A percentile compares a stretch with the other conserved stretches of the same genome.
Conservation (phyloP, 1,284 basidiomycete species). For the Ganoderma resinaceum region DNA sequence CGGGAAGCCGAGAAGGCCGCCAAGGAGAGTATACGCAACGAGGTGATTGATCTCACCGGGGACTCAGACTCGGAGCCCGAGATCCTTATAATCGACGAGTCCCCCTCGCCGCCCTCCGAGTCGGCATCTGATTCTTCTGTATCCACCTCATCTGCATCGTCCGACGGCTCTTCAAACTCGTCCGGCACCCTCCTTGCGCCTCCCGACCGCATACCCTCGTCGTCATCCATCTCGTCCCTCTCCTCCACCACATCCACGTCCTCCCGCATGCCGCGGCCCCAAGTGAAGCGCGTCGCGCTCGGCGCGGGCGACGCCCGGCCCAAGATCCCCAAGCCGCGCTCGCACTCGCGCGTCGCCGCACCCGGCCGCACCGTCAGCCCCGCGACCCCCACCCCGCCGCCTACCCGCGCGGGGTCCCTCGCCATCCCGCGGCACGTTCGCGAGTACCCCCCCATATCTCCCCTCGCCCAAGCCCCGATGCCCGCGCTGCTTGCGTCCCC, state of each 20-base stretch:
- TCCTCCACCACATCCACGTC: slow-evolving; percentile 15
- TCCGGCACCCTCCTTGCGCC: background rate
- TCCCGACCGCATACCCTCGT: slow-evolving; percentile 11
- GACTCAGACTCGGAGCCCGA: slow-evolving; percentile 43
- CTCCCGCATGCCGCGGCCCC: slow-evolving; percentile 11
- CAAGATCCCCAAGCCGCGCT: slow-evolving; percentile 28
- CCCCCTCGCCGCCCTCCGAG: background rate
- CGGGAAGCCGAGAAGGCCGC: slow-evolving; percentile 77
- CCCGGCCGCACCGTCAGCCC: slow-evolving; percentile 5
- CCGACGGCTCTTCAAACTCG: slow-evolving; percentile 16
- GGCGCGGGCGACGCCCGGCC: slow-evolving; percentile 26
- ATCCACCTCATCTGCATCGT: background rate
- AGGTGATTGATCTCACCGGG: slow-evolving; percentile 70
- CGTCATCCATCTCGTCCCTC: slow-evolving; percentile 17
- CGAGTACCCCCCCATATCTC: background rate
- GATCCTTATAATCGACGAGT: slow-evolving; percentile 22
- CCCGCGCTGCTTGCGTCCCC: slow-evolving; percentile 15
- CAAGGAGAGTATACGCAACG: slow-evolving; percentile 65
- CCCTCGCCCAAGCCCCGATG: too few relatives aligned
- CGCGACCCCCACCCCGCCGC: slow-evolving; percentile 21
- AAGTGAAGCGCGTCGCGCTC: slow-evolving; percentile 23
- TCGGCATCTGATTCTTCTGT: background rate
- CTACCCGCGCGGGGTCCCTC: slow-evolving; percentile 26
- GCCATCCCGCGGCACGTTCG: slow-evolving; percentile 2
- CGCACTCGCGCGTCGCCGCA: slow-evolving; percentile 17